Evolutionary conservation across 257 asterid genomes (phyloP), one percentile per base, ranked within the genome.

Genomic region (Solanum phureja): DNA sequence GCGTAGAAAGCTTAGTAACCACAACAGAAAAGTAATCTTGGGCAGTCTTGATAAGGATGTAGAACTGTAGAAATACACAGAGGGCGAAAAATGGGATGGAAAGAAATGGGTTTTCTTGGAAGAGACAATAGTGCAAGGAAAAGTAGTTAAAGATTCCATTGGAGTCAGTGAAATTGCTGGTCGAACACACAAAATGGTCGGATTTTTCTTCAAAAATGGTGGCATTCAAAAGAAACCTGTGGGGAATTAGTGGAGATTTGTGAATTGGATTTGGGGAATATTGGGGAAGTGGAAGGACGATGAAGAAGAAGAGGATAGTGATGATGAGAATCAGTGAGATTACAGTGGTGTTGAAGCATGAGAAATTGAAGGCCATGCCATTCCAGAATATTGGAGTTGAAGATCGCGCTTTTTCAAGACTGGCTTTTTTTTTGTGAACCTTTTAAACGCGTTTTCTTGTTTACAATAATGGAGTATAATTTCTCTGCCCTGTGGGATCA

Each of bases 11-110:
- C 92, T 93, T 94, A 3, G 97, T 95, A 5, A 97, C 98, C 23
- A 95, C 95, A 12, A 95, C 95, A 24, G 99, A 97, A 90, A 97
- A 97, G 72, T 94, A 93, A 87, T 94, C 97, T 77, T 94, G 98
- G 23, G 99, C 99, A 34, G 99, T 94, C 89, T 94, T 95, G 90
- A 97, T 98, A 64, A 97, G 87, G 84, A 95, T 90, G 90, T 95
- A 97, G 94, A 97, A 95, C 87, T 95, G 98, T 44, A 97, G 66
- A 33, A 95, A 90, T 84, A 97, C 92, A 37, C 87, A 40, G 35
- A 94, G 90, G 49, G 91, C 24, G 83, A 95, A 95, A 88, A 92
- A 89, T 2, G 99, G 98, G 87, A 95, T 69, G 38, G 99, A 95
- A 40, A 95, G 69, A 73, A 64, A 88, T 27, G 91, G 88, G 91